Conservation (phyloP, 2,329 filamentous ascomycete species). For the Thielaviopsis populi region DNA sequence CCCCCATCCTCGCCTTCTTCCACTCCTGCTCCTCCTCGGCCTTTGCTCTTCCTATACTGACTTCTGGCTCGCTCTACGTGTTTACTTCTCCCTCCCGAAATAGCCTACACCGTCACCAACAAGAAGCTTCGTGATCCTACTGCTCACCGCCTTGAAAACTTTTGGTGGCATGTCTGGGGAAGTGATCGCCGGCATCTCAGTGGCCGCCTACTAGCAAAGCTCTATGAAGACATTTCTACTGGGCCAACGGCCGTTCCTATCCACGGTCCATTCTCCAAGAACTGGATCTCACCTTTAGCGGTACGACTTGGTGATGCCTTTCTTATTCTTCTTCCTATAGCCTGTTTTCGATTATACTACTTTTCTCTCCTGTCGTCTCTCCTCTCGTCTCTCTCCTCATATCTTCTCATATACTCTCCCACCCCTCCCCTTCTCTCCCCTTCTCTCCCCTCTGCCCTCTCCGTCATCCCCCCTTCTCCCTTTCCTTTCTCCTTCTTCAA, state of each 20-base stretch:
- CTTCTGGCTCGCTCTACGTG: neutral
- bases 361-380: neutral
- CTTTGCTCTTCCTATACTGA: neutral
- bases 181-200: slow-evolving; percentile 40
- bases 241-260: slow-evolving; percentile 43
- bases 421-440: neutral
- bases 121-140: slow-evolving; percentile 46
- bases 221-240: slow-evolving; percentile 43
- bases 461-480: neutral
- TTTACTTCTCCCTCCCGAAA: neutral
- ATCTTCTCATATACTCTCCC: no score
- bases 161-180: slow-evolving; percentile 52
- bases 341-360: no score
- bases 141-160: slow-evolving; percentile 46
- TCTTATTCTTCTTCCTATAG: neutral
- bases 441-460: neutral
- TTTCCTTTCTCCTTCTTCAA: neutral
- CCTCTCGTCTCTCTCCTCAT: neutral
- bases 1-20: slow-evolving; percentile 17
- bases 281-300: slow-evolving; percentile 36
- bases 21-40: neutral
- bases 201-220: slow-evolving; percentile 36
- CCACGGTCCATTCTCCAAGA: slow-evolving; percentile 33
- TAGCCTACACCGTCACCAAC: slow-evolving; percentile 47
- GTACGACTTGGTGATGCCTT: neutral